A percentile compares a stretch with the other conserved stretches of the same genome.
These are phyloP conservation scores for Aspergillus sparsus DNA, from an alignment of 495 filamentous ascomycete genomes.

Conservation along the genomic window DNA sequence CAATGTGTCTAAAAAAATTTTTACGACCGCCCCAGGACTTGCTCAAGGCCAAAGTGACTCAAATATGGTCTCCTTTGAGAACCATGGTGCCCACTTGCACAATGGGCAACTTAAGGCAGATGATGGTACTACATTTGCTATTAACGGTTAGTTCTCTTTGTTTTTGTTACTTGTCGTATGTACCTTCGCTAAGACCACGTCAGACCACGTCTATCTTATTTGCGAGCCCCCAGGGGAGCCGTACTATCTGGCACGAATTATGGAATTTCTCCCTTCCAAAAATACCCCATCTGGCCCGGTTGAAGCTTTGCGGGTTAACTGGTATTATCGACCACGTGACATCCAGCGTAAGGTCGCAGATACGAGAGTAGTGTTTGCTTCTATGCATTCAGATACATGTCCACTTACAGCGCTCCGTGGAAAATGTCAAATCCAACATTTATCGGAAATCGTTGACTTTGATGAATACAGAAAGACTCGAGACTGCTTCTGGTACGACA, in stretches of 20 bases:
- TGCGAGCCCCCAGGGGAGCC: constrained; percentile 98
- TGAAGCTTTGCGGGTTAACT: constrained; percentile 90
- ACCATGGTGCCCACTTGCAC: constrained; percentile 63
- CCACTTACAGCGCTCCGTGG: constrained; percentile 89
- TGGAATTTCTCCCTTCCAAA: constrained; percentile 89
- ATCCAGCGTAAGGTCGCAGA: constrained; percentile 90
- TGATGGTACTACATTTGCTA: constrained; percentile 77
- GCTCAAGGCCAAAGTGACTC: constrained; percentile 48
- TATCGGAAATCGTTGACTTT: constrained; percentile 78
- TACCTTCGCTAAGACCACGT: constrained; percentile 16
- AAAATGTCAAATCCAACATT: constrained; percentile 85
- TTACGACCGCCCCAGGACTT: constrained; percentile 48
- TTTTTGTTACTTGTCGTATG: constrained; percentile 19
- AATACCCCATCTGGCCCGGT: constrained; percentile 72
- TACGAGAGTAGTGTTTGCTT: constrained; percentile 84
- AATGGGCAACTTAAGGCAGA: constrained; percentile 83
- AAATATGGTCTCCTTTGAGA: constrained; percentile 88
- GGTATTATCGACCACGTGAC: constrained; percentile 96
- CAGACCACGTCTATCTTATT: constrained; percentile 96
- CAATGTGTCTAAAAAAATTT: constrained; percentile 45
- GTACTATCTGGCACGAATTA: constrained; percentile 95
- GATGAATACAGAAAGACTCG: constrained; percentile 79
- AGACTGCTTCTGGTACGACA: constrained; percentile 95
- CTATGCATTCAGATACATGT: constrained; percentile 97
- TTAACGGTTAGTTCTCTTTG: constrained; percentile 75